phyloP scores from a whole-genome alignment of 2,329 filamentous ascomycete genomes.

The Torrubiella hemipterigena region DNA sequence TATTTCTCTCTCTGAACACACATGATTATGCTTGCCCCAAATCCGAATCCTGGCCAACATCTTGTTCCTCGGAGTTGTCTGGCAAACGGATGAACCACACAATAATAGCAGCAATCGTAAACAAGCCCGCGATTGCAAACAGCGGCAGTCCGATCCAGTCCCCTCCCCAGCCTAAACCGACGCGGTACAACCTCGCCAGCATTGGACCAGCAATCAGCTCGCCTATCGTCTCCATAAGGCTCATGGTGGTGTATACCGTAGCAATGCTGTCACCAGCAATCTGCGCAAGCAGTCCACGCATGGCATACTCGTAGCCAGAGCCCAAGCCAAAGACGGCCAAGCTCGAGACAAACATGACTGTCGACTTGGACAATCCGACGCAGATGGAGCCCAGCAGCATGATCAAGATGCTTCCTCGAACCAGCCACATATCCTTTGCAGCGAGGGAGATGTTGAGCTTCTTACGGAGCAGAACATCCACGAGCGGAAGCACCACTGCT shows the following conservation, averaged over 20 bases:
- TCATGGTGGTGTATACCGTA: slow-evolving; percentile 2
- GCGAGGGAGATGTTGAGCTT: not conserved
- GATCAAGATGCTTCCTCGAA: not conserved
- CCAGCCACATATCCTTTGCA: slow-evolving; percentile 1
- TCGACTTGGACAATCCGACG: not conserved
- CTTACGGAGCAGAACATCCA: not conserved
- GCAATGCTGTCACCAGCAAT: not conserved
- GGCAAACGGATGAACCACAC: too few relatives aligned
- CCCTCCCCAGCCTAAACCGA: not conserved
- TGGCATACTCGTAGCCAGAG: slow-evolving; percentile 1
- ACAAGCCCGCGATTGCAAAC: too few relatives aligned
- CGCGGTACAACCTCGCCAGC: not conserved
- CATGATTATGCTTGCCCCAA: too few relatives aligned
- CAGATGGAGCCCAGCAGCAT: not conserved
- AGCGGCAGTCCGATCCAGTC: not conserved
- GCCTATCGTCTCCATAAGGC: slow-evolving; percentile 1
- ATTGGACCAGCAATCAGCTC: slow-evolving; percentile 1
- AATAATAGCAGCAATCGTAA: too few relatives aligned
- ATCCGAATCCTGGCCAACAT: too few relatives aligned
- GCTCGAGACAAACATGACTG: not conserved
- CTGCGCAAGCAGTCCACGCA: slow-evolving; percentile 3
- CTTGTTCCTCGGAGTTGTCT: too few relatives aligned
- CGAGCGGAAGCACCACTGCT: not conserved
- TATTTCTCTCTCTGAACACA: too few relatives aligned
- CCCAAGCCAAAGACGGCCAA: not conserved